Conservation (phyloP, 2,329 filamentous ascomycete species). For the Lachnellula cervina region DNA sequence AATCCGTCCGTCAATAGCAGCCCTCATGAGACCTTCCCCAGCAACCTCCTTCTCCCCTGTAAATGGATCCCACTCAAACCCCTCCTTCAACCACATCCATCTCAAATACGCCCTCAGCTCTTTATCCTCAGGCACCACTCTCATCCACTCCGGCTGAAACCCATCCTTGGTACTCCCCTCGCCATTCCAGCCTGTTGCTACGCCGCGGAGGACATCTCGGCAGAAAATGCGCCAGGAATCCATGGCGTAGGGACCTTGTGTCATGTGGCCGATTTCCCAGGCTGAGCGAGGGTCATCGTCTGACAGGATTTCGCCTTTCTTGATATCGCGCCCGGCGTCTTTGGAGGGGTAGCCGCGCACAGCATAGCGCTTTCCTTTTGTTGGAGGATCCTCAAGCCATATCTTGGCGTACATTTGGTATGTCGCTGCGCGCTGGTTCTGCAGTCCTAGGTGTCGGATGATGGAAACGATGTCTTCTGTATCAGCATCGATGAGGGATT, state of each 20-base stretch:
- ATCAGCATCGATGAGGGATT: constrained; percentile 54
- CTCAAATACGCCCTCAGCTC: constrained; percentile 80
- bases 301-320: constrained; percentile 41
- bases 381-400: constrained; percentile 63
- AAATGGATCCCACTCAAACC: constrained; percentile 72
- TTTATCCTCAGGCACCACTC: constrained; percentile 77
- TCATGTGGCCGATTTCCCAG: constrained; percentile 85
- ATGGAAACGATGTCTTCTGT: constrained; percentile 52
- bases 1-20: constrained; percentile 54
- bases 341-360: constrained; percentile 50
- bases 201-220: constrained; percentile 67
- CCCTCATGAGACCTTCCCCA: constrained; percentile 46
- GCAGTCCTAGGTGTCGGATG: constrained; percentile 68
- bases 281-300: constrained; percentile 38
- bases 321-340: constrained; percentile 44
- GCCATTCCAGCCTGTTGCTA: constrained; percentile 63
- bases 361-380: constrained; percentile 50
- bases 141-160: constrained; percentile 87
- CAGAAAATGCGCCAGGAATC: constrained; percentile 96
- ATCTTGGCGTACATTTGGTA: constrained; percentile 65
- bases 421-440: constrained; percentile 59
- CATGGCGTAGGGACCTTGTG: constrained; percentile 74
- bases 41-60: constrained; percentile 60
- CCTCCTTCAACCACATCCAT: constrained; percentile 90
- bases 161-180: constrained; percentile 37